Conservation (phyloP, 2,329 filamentous ascomycete species). For the Epichloe gansuensis region DNA sequence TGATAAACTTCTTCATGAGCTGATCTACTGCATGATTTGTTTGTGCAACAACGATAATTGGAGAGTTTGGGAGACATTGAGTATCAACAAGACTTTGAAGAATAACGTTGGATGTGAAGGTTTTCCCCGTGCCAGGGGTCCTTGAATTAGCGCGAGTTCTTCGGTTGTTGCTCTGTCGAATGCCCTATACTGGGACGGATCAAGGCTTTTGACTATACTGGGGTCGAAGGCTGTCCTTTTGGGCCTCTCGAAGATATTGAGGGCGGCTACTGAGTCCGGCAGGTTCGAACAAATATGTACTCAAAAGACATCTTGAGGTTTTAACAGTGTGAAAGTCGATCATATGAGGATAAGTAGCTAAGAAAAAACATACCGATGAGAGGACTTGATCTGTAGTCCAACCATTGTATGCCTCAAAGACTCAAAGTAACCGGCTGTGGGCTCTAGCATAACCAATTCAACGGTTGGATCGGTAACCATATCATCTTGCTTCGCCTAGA, state of each 20-base stretch:
- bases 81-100: slow-evolving; percentile 38
- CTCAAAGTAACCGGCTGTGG: slow-evolving; percentile 64
- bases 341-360: background rate
- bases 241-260: slow-evolving; percentile 15
- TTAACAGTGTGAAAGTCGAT: background rate
- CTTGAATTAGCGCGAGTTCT: slow-evolving; percentile 66
- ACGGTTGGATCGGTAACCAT: slow-evolving; percentile 53
- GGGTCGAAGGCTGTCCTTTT: background rate
- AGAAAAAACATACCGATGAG: slow-evolving; percentile 37
- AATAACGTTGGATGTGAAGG: slow-evolving; percentile 64
- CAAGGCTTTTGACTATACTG: slow-evolving; percentile 34
- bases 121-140: slow-evolving; percentile 71
- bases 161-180: slow-evolving; percentile 59
- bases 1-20: slow-evolving; percentile 51
- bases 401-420: slow-evolving; percentile 59
- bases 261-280: slow-evolving; percentile 16
- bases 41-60: slow-evolving; percentile 71
- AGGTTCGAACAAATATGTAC: slow-evolving; percentile 46
- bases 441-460: slow-evolving; percentile 70
- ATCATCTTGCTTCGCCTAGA: slow-evolving; percentile 50
- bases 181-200: slow-evolving; percentile 58
- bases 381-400: slow-evolving; percentile 51
- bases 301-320: slow-evolving; percentile 39
- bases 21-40: slow-evolving; percentile 90
- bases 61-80: slow-evolving; percentile 24